These are phyloP conservation scores for Flaveria sonorensis DNA, from an alignment of 129 eudicot species.

Conservation along the genomic window DNA sequence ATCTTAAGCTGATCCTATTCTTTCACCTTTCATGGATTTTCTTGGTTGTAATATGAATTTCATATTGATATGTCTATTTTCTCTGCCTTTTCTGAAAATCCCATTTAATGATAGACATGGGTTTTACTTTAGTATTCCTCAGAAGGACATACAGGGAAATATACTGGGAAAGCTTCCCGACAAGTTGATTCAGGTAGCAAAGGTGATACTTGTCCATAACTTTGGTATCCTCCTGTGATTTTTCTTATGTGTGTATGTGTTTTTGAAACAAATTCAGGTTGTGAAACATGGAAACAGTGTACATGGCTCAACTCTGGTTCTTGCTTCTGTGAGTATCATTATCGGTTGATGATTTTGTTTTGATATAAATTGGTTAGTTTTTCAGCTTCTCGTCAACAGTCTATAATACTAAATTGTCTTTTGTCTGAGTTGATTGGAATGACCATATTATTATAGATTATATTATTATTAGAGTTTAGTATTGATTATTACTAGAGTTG, in stretches of 20 bases:
- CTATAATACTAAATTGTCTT: constrained; percentile 1
- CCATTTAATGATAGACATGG: constrained; percentile 95
- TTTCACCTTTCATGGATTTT: constrained; percentile 44
- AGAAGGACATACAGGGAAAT: constrained; percentile 89
- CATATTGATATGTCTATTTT: constrained; percentile 1
- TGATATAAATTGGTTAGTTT: background rate
- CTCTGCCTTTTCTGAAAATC: constrained; percentile 48
- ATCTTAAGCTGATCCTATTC: constrained; percentile 20
- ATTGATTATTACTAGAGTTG: too few species aligned
- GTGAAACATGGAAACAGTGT: constrained; percentile 86
- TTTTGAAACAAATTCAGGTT: constrained; percentile 61
- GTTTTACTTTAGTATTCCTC: constrained; percentile 90
- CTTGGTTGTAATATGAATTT: background rate
- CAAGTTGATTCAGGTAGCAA: constrained; percentile 90
- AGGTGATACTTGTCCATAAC: constrained; percentile 20
- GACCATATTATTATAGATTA: background rate
- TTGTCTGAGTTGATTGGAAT: constrained; percentile 8
- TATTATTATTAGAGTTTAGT: too few species aligned
- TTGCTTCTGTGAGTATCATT: constrained; percentile 79
- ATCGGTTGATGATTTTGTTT: background rate
- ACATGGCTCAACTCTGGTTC: constrained; percentile 91
- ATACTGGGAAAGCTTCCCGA: constrained; percentile 79
- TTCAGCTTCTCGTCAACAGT: constrained; percentile 1
- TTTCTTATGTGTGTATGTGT: constrained; percentile 27
- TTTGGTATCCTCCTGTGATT: constrained; percentile 12